Evolutionary conservation across 495 filamentous ascomycete genomes (phyloP), one percentile per base, ranked within the genome.

Genomic region (Lepidopterella palustris): DNA sequence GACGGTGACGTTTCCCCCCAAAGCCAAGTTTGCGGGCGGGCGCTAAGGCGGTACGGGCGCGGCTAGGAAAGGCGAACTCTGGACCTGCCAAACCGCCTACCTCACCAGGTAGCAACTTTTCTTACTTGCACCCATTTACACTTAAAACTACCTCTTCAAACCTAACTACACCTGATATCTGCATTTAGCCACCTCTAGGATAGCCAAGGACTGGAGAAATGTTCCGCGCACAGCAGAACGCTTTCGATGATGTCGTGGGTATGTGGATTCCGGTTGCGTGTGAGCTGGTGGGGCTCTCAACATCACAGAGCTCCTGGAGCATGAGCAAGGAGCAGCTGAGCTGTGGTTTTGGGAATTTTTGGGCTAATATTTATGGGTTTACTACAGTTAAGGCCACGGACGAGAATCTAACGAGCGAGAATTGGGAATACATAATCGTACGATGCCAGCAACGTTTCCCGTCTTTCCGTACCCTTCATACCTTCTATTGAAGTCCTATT

Each of bases 371-470:
- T n/a, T n/a, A n/a, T n/a, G n/a, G n/a, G n/a, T n/a, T n/a, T n/a
- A n/a, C 11, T 58, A 61, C 63, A 98, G 93, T 88, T 76, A 97
- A 96, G 82, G 92, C 95, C 72, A 98, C 93, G 50, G 93, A 98
- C 72, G 93, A 98, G 80, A 98, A 96, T 72, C 82, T 97, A 69
- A 97, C 93, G 8, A 88, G 88, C 45, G 95, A 97, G 78, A 96
- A 97, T 74, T 98, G 93, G 93, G 93, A 93, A 68, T 91, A 86
- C 72, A 98, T 98, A 73, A 86, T 98, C 74, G 82, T 85, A 76
- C 67, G 77, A 23, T 20, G 54, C 18, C 40, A 39, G 15, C 27
- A 35, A 48, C 35, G n/a, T 13, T 10, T 21, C 47, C 21, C 2
- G 47, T 21, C n/a, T 21, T 21, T 49, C 45, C 18, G 9, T 49